These are phyloP conservation scores for Penicillium coprophilum DNA, from an alignment of 495 filamentous ascomycete genomes.

Conservation along the genomic window DNA sequence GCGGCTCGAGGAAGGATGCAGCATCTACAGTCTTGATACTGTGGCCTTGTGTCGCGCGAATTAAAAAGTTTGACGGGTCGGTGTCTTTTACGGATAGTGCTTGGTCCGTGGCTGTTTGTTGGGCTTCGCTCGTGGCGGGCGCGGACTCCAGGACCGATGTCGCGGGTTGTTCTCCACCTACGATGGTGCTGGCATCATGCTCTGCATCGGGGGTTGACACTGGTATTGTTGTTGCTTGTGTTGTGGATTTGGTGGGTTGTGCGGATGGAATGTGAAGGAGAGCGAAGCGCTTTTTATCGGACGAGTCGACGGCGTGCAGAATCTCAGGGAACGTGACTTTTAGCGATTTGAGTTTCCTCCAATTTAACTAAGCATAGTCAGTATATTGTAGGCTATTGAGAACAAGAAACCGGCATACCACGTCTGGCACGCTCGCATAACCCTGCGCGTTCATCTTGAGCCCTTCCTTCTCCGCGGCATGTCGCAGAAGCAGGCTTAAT, in stretches of 20 bases:
- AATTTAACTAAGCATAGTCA: slow-evolving; percentile 57
- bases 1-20: slow-evolving; percentile 63
- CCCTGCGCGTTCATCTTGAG: slow-evolving; percentile 74
- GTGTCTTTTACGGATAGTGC: slow-evolving; percentile 32
- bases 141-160: slow-evolving; percentile 15
- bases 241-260: slow-evolving; percentile 19
- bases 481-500: slow-evolving; percentile 73
- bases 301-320: slow-evolving; percentile 62
- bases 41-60: slow-evolving; percentile 95
- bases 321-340: slow-evolving; percentile 74
- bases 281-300: slow-evolving; percentile 89
- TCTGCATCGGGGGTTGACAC: slow-evolving; percentile 17
- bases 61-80: slow-evolving; percentile 69
- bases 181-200: slow-evolving; percentile 6
- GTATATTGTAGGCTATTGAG: neutral
- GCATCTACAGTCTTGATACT: slow-evolving; percentile 60
- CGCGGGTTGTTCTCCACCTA: slow-evolving; percentile 12
- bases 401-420: slow-evolving; percentile 56
- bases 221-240: slow-evolving; percentile 18
- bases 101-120: slow-evolving; percentile 30
- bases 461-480: slow-evolving; percentile 78
- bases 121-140: slow-evolving; percentile 25
- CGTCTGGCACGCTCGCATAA: slow-evolving; percentile 72
- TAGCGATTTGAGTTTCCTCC: slow-evolving; percentile 65
- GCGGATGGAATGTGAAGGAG: slow-evolving; percentile 50